Conservation (phyloP, 176 grass and related monocot species). For the Phoenix dactylifera region DNA sequence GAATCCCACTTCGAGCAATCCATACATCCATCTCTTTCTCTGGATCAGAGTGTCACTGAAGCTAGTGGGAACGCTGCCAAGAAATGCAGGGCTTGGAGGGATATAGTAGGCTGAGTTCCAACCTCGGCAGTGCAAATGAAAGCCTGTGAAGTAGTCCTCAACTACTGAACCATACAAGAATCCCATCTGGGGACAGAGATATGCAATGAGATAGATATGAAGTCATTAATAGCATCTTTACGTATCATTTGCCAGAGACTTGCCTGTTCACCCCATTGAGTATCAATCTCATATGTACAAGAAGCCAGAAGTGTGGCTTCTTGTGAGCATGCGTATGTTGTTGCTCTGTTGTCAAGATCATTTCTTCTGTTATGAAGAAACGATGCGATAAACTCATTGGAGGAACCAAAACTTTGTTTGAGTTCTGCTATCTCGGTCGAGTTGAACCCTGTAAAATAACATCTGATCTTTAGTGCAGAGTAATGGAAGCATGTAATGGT, state of each 20-base stretch:
- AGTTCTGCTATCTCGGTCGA: slow-evolving; percentile 20
- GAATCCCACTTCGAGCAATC: slow-evolving; percentile 41
- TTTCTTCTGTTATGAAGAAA: slow-evolving; percentile 9
- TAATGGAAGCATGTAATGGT: too few relatives aligned
- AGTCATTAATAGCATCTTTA: too few relatives aligned
- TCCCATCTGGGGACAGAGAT: slow-evolving; percentile 20
- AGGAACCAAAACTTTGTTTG: slow-evolving; percentile 28
- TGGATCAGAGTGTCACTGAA: slow-evolving; percentile 54
- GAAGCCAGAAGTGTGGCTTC: slow-evolving; percentile 11
- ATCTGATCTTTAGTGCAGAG: neutral
- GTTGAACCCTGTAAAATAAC: slow-evolving; percentile 2
- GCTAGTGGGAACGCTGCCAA: slow-evolving; percentile 42
- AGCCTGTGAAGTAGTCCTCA: slow-evolving; percentile 72
- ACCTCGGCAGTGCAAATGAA: slow-evolving; percentile 40
- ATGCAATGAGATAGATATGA: too few relatives aligned
- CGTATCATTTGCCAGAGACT: neutral
- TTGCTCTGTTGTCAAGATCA: neutral
- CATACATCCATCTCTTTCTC: slow-evolving; percentile 51
- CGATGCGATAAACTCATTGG: slow-evolving; percentile 21
- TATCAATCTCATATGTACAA: slow-evolving; percentile 36
- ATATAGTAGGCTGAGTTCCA: slow-evolving; percentile 58
- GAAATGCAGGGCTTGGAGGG: slow-evolving; percentile 36
- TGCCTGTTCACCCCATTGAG: slow-evolving; percentile 39
- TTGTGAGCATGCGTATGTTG: neutral
- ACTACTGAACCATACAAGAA: slow-evolving; percentile 54